phyloP scores from a whole-genome alignment of 2,329 filamentous ascomycete species.

The Tolypocladium guangdongense region DNA sequence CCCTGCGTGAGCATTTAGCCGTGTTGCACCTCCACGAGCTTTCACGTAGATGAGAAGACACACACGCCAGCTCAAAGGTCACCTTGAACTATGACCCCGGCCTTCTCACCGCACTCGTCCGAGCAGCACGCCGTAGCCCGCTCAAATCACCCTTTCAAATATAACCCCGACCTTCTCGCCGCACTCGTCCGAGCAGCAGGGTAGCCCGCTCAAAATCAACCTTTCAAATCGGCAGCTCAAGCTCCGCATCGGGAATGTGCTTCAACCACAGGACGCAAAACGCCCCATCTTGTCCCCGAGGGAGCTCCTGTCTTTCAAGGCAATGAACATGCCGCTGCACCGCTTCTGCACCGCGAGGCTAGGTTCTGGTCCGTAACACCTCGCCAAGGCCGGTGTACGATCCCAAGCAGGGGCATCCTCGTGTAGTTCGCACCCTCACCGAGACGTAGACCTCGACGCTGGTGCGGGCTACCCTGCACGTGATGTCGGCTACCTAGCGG shows the following conservation, averaged over 20 bases:
- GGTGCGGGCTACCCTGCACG: too few relatives aligned
- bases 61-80: slow-evolving; percentile 22
- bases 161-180: too few relatives aligned
- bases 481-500: too few relatives aligned
- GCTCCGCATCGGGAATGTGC: slow-evolving; percentile 55
- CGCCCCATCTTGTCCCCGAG: slow-evolving; percentile 44
- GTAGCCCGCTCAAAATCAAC: slow-evolving; percentile 40
- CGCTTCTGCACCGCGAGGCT: slow-evolving; percentile 49
- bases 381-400: too few relatives aligned
- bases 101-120: slow-evolving; percentile 33
- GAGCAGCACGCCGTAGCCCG: slow-evolving; percentile 29
- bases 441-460: too few relatives aligned
- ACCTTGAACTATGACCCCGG: slow-evolving; percentile 32
- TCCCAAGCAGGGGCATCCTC: too few relatives aligned
- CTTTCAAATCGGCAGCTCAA: slow-evolving; percentile 55
- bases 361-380: slow-evolving; percentile 22
- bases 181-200: too few relatives aligned
- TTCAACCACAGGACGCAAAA: slow-evolving; percentile 59
- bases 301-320: slow-evolving; percentile 30
- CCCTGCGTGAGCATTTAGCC: slow-evolving; percentile 10
- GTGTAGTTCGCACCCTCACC: too few relatives aligned
- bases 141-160: too few relatives aligned
- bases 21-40: too few relatives aligned
- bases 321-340: slow-evolving; percentile 46
- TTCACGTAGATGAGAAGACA: too few relatives aligned